Base-by-base conservation (phyloP, 148 eudicot species). In the Pharnaceum exiguum region DNA sequence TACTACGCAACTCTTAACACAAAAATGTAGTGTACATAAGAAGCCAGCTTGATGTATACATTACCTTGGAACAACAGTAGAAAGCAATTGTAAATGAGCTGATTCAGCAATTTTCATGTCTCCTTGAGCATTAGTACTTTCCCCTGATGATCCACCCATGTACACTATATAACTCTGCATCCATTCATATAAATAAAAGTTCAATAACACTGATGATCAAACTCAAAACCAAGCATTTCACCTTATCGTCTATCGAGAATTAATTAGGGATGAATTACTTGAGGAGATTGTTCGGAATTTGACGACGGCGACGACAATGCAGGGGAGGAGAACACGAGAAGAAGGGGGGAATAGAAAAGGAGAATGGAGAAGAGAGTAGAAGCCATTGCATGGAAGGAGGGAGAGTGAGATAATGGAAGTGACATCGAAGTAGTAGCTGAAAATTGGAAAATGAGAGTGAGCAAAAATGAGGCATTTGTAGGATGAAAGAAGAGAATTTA, bases 161-260 rank as follows among this genome's bases (percentile, higher is more conserved):
- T 84, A 84, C 10, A 84, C 82, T 50, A 84, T 62, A 35, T 81
- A 81, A 58, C 60, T 69, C 90, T 84, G 81, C 71, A 47, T 46
- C 28, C 8, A 17, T 12, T 13, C 23, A 2, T 8, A 36, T 3
- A 29, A 60, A 36, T 13, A 18, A n/a, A 31, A n/a, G n/a, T n/a
- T n/a, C n/a, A n/a, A n/a, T n/a, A n/a, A n/a, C n/a, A n/a, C n/a
- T n/a, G n/a, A n/a, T n/a, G n/a, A 18, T 16, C 3, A 19, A 26
- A 29, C 0, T 6, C 22, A 10, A 5, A 18, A 39, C 0, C 17
- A 3, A 28, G 23, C 8, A 27, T 7, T 10, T 23, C 19, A 26
- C 16, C 21, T 7, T 18, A 17, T 7, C 4, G 7, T n/a, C n/a
- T n/a, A 32, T 28, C 1, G 36, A 2, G 27, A 22, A 5, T 32